Evolutionary conservation across 2,329 filamentous ascomycete species (phyloP).

Genomic region (Alternaria sp.): DNA sequence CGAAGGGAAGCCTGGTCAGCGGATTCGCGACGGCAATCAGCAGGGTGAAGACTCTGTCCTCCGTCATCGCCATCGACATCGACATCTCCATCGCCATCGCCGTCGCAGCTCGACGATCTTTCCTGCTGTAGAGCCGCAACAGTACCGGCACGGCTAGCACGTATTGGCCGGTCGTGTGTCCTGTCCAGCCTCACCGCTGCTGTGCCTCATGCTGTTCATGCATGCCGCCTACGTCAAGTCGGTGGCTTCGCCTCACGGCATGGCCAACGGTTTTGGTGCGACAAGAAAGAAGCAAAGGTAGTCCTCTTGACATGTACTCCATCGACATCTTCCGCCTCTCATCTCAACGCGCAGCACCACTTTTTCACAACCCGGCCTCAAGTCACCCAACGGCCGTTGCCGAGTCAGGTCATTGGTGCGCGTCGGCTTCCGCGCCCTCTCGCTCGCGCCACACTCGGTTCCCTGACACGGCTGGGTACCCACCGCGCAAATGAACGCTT

Average conservation of each 20-base stretch:
- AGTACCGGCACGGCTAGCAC: neutral
- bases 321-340: neutral
- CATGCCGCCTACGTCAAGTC: neutral
- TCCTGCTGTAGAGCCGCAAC: neutral
- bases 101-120: constrained; percentile 1
- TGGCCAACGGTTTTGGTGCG: constrained; percentile 2
- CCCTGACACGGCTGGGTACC: constrained; percentile 2
- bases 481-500: constrained; percentile 12
- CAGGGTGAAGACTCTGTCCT: neutral
- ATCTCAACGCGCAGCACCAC: constrained; percentile 3
- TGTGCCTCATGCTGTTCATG: neutral
- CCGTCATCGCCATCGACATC: constrained; percentile 1
- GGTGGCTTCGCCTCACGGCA: constrained; percentile 5
- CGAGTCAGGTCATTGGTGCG: constrained; percentile 4
- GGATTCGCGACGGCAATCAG: neutral
- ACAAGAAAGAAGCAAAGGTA: neutral
- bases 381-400: constrained; percentile 4
- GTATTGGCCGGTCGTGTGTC: neutral
- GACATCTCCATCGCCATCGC: neutral
- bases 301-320: neutral
- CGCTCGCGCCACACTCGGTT: constrained; percentile 16
- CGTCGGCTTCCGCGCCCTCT: constrained; percentile 1
- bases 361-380: neutral
- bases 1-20: constrained; percentile 1
- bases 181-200: constrained; percentile 15